Evolutionary conservation across 306 rosid genomes (phyloP).

Genomic region (Fagus crenata): DNA sequence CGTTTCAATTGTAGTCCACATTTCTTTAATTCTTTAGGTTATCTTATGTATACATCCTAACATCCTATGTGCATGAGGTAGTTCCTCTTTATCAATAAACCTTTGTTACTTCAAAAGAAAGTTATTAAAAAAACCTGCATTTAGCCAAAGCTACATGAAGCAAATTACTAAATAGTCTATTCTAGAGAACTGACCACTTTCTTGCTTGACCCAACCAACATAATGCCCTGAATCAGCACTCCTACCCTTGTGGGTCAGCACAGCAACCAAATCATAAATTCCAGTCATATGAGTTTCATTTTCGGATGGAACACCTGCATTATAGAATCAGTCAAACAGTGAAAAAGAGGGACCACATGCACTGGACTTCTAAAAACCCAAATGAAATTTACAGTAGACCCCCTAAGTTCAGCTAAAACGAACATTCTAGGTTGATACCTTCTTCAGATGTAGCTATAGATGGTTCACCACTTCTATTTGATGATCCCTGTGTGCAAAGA

Average conservation of each 20-base stretch:
- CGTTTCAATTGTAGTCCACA: too few species aligned
- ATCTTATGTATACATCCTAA: too few species aligned
- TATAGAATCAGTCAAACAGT: constrained; percentile 21
- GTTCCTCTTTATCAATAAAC: too few species aligned
- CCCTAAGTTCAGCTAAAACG: background rate
- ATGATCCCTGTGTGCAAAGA: constrained; percentile 68
- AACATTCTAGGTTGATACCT: constrained; percentile 45
- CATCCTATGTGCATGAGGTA: too few species aligned
- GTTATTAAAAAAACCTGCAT: background rate
- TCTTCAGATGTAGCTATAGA: constrained; percentile 62
- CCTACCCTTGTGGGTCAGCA: constrained; percentile 98
- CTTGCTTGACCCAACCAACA: constrained; percentile 99
- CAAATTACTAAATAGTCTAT: constrained; percentile 10
- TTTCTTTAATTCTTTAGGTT: too few species aligned
- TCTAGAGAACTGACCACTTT: constrained; percentile 68
- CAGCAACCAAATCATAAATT: constrained; percentile 92
- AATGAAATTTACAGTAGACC: background rate
- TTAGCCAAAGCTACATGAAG: background rate
- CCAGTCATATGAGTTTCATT: constrained; percentile 80
- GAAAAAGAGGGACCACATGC: constrained; percentile 8
- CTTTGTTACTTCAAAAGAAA: too few species aligned
- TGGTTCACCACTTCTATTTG: constrained; percentile 68
- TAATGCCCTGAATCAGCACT: constrained; percentile 99
- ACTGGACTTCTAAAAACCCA: background rate
- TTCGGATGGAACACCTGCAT: constrained; percentile 47